Evolutionary conservation across 2,329 filamentous ascomycete genomes (phyloP), one percentile per base, ranked within the genome.

Genomic region (Alternaria viburni): DNA sequence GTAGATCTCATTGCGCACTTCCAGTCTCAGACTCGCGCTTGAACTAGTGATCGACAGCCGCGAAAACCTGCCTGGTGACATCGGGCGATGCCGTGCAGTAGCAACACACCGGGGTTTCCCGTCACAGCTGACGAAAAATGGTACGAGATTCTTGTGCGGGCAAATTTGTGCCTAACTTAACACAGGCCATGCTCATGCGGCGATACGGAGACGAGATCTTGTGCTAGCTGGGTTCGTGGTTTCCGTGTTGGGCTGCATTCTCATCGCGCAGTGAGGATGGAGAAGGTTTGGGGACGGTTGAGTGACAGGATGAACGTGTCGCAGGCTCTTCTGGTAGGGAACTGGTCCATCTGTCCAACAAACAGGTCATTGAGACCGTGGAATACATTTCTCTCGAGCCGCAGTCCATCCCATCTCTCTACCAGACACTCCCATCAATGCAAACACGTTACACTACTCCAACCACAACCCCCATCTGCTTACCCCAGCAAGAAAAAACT

Each of bases 71-170:
- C 30, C 49, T 36, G 49, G 19, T 25, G 30, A 36, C 49, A 52
- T 52, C 49, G 49, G 49, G 49, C 49, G 49, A 52, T 52, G 28
- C 30, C 30, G 49, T 41, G 49, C 30, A 52, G 49, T 41, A 52
- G 30, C 21, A 36, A 19, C 32, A 21, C 17, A n/a, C 23, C 49
- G 49, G 49, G 19, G 19, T 52, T 52, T 52, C 49, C 49, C 49
- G 49, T 23, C 30, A 52, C 13, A 52, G 49, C 49, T 52, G 49
- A 41, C 28, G 30, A 41, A 41, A 41, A 41, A 52, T n/a, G 49
- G 36, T 25, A 41, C 49, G 30, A 52, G 6, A 36, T 52, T 52
- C 30, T 30, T 30, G 19, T 41, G 49, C 49, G 49, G 49, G 28
- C 32, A n/a, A 52, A 41, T 41, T 36, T 45, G 32, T 52, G 21